Base-by-base conservation (phyloP, 129 eudicot species). In the Centella asiatica region DNA sequence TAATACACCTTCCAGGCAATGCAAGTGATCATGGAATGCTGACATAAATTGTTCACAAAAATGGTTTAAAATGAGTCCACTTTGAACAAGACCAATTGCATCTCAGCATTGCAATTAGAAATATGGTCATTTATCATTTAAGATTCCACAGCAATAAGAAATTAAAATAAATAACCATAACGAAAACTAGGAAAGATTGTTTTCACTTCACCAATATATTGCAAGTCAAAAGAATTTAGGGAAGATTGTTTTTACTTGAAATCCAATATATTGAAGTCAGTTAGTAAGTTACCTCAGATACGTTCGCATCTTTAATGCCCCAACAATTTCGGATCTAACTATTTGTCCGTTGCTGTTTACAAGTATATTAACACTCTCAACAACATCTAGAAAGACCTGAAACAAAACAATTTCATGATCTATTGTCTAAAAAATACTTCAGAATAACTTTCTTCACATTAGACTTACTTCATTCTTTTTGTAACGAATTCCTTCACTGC, bases 311-410 rank as follows among this genome's bases (percentile, higher is more conserved):
- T 93, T 93, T 69, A 93, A 74, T 67, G 99, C 99, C 51, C 99
- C 99, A 60, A 93, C 89, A 63, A 93, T 96, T 64, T 93, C 99
- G 54, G 99, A 93, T 71, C 99, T 79, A 40, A 93, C 73, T 60
- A 93, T 88, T 77, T 93, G 99, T 25, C 99, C 99, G 64, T 88
- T 93, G 72, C 99, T 88, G 77, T 93, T 93, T 64, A 93, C 99
- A 29, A 93, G 99, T 66, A 93, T 93, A 77, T 93, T 87, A 68
- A 93, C 99, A 81, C 96, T 93, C 79, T 93, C 99, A 63, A 93
- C 96, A 57, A 93, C 99, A 88, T 93, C 99, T 77, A 93, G 84
- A 65, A 93, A 93, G 4, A 93, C 99, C 99, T 93, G 92, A 46
- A 72, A 10, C 48, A 66, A 57, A n/a, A 25, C 46, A 37, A 71